These are phyloP conservation scores for Trichoderma reesei DNA, from an alignment of 495 filamentous ascomycete species.

Conservation along the genomic window DNA sequence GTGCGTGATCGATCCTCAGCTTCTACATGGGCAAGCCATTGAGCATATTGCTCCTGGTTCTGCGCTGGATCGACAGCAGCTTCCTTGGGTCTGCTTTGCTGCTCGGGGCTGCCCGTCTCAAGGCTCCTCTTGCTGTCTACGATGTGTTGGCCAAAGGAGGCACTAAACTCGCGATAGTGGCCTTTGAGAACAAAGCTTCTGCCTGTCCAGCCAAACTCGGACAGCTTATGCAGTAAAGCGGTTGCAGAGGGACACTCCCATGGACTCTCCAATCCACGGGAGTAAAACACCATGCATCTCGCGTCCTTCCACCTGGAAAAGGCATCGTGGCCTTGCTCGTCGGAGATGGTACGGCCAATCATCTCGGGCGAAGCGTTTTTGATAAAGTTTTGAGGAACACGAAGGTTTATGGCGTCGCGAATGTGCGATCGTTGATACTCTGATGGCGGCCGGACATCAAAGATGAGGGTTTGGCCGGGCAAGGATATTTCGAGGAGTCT, in stretches of 20 bases:
- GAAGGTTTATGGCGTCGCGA: slow-evolving; percentile 37
- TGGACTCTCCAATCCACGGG: slow-evolving; percentile 32
- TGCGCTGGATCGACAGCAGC: slow-evolving; percentile 9
- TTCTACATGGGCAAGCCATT: not conserved
- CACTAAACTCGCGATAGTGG: slow-evolving; percentile 38
- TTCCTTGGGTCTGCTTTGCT: not conserved
- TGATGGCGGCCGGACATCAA: slow-evolving; percentile 32
- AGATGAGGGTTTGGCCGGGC: slow-evolving; percentile 31
- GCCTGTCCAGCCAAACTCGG: slow-evolving; percentile 32
- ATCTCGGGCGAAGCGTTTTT: slow-evolving; percentile 33
- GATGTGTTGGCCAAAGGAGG: slow-evolving; percentile 37
- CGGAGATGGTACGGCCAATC: slow-evolving; percentile 37
- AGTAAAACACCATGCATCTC: slow-evolving; percentile 40
- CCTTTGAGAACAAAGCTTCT: slow-evolving; percentile 40
- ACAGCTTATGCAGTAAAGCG: slow-evolving; percentile 29
- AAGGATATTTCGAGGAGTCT: slow-evolving; percentile 36
- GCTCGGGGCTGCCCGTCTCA: not conserved
- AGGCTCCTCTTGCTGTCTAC: slow-evolving; percentile 25
- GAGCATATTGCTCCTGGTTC: not conserved
- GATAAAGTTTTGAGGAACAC: slow-evolving; percentile 33
- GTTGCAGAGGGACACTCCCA: slow-evolving; percentile 39
- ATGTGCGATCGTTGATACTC: slow-evolving; percentile 40
- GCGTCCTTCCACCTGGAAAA: slow-evolving; percentile 36
- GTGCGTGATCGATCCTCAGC: not conserved
- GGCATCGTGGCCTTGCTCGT: slow-evolving; percentile 32